A percentile compares a stretch with the other conserved stretches of the same genome.
These are phyloP conservation scores for Colletotrichum sp. DNA, from an alignment of 2,329 filamentous ascomycete genomes.

Conservation along the genomic window DNA sequence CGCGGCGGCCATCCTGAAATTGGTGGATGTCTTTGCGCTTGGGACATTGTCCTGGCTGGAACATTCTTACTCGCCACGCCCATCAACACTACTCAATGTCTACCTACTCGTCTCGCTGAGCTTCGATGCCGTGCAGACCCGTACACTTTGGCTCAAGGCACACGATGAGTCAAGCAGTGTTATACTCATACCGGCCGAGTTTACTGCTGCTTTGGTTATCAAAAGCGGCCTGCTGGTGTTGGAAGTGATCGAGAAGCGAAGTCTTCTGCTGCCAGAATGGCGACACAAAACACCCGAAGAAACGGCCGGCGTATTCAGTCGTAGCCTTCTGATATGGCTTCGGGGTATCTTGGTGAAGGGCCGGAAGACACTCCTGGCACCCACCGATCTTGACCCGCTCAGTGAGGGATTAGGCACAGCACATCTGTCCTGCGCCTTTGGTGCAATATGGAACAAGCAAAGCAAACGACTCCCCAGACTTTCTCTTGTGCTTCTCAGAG, in stretches of 20 bases:
- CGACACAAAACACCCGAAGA: conserved; percentile 41
- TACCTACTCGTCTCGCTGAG: background rate
- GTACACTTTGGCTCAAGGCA: conserved; percentile 32
- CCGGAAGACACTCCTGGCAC: conserved; percentile 30
- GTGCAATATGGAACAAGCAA: background rate
- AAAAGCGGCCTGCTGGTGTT: background rate
- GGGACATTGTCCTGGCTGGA: conserved; percentile 36
- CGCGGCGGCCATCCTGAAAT: conserved; percentile 14
- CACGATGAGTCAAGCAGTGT: background rate
- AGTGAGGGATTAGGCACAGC: background rate
- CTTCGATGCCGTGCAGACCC: background rate
- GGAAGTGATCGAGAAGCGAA: background rate
- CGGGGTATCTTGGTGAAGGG: conserved; percentile 35
- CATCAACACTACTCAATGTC: background rate
- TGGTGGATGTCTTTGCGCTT: conserved; percentile 32
- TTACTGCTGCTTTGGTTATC: fast-evolving
- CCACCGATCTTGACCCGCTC: conserved; percentile 32
- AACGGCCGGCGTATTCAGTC: conserved; percentile 33
- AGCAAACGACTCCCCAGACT: background rate
- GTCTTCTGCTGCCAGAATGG: background rate
- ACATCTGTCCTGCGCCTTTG: conserved; percentile 17
- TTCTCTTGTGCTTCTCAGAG: background rate
- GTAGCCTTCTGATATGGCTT: conserved; percentile 37
- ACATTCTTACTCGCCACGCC: conserved; percentile 34
- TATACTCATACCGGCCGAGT: background rate